Evolutionary conservation across 371 early-diverging fungal species (phyloP).

Genomic region (Mucor piriformis): DNA sequence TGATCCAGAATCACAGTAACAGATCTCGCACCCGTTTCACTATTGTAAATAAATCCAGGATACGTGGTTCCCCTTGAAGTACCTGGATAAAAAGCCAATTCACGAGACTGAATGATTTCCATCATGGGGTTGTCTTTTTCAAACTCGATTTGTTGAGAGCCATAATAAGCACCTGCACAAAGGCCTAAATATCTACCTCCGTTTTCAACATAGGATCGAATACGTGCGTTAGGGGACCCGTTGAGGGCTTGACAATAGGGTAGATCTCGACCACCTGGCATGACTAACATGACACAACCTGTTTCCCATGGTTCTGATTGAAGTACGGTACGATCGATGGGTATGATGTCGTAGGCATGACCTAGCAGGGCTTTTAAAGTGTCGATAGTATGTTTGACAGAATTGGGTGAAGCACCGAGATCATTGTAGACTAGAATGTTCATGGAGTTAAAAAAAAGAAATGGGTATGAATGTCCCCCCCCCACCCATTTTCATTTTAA

Average conservation of each 20-base stretch:
- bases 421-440: slow-evolving; percentile 88
- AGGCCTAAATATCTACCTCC: slow-evolving; percentile 93
- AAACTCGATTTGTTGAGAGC: slow-evolving; percentile 70
- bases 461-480: too few relatives aligned
- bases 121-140: slow-evolving; percentile 63
- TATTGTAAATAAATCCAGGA: slow-evolving; percentile 81
- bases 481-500: too few relatives aligned
- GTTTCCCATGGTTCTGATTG: slow-evolving; percentile 84
- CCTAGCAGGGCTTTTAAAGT: slow-evolving; percentile 72
- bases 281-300: slow-evolving; percentile 78
- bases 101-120: slow-evolving; percentile 75
- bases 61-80: slow-evolving; percentile 75
- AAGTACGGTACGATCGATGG: slow-evolving; percentile 75
- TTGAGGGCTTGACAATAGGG: slow-evolving; percentile 76
- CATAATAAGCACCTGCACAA: slow-evolving; percentile 95
- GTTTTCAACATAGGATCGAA: slow-evolving; percentile 68
- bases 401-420: slow-evolving; percentile 72
- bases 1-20: slow-evolving; percentile 45
- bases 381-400: slow-evolving; percentile 65
- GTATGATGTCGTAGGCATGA: slow-evolving; percentile 83
- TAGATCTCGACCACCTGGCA: slow-evolving; percentile 91
- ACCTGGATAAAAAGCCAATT: slow-evolving; percentile 75
- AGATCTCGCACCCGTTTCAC: slow-evolving; percentile 76
- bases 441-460: slow-evolving; percentile 46
- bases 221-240: slow-evolving; percentile 61